These are phyloP conservation scores for Grosmannia serpens DNA, from an alignment of 2,329 filamentous ascomycete genomes.

Conservation along the genomic window DNA sequence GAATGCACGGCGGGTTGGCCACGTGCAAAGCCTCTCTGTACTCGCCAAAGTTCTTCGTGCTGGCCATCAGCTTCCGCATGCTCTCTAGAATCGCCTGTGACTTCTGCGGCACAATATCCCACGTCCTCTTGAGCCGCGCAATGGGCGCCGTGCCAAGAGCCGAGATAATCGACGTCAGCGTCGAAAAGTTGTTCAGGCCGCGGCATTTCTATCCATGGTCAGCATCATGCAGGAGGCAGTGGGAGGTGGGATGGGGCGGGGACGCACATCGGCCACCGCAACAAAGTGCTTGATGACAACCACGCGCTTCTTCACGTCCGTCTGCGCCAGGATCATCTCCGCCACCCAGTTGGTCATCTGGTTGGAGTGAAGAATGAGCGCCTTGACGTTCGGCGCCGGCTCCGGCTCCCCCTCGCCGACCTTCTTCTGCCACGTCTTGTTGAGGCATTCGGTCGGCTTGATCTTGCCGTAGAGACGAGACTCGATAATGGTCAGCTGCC, in stretches of 20 bases:
- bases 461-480: slow-evolving; percentile 92
- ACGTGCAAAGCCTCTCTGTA: slow-evolving; percentile 88
- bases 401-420: slow-evolving; percentile 69
- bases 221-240: slow-evolving; percentile 3
- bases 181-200: slow-evolving; percentile 88
- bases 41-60: slow-evolving; percentile 95
- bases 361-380: slow-evolving; percentile 92
- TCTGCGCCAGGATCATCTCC: slow-evolving; percentile 93
- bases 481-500: slow-evolving; percentile 94
- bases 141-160: slow-evolving; percentile 91
- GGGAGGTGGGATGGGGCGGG: not conserved
- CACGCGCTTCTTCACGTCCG: slow-evolving; percentile 89
- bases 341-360: slow-evolving; percentile 99
- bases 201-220: slow-evolving; percentile 70
- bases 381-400: slow-evolving; percentile 87
- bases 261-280: slow-evolving; percentile 77
- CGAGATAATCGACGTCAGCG: slow-evolving; percentile 93
- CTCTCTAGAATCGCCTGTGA: slow-evolving; percentile 71
- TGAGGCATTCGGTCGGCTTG: slow-evolving; percentile 87
- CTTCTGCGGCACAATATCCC: slow-evolving; percentile 83
- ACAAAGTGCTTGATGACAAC: slow-evolving; percentile 99
- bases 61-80: slow-evolving; percentile 92
- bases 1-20: slow-evolving; percentile 92
- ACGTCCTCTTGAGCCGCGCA: slow-evolving; percentile 83
- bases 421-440: slow-evolving; percentile 99